phyloP scores from a whole-genome alignment of 73 alveolate species.

The Stentor coeruleus region DNA sequence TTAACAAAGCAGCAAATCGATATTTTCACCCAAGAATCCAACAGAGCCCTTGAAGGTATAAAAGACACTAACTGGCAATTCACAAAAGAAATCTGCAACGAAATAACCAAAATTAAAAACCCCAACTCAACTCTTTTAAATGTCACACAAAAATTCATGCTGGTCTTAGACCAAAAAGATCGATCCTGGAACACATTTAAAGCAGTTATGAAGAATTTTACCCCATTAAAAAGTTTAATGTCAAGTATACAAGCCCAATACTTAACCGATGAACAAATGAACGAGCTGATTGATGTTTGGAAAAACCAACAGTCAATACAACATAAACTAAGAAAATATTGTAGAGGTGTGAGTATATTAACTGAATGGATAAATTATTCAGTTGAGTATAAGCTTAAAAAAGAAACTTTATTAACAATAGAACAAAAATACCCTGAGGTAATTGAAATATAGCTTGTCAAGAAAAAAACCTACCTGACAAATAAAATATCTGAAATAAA shows the following conservation, averaged over 20 bases:
- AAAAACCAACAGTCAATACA: neutral
- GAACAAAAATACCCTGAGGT: neutral
- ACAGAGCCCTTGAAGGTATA: constrained; percentile 22
- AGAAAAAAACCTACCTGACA: neutral
- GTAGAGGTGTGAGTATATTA: neutral
- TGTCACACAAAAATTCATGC: neutral
- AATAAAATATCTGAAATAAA: constrained; percentile 9
- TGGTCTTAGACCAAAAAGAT: constrained; percentile 17
- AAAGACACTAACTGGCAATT: constrained; percentile 24
- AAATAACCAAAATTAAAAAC: neutral
- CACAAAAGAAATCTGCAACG: constrained; percentile 15
- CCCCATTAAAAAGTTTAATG: constrained; percentile 10
- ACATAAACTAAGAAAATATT: neutral
- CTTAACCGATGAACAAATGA: constrained; percentile 10
- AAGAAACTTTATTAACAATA: neutral
- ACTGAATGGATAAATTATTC: neutral
- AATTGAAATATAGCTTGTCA: too few relatives aligned
- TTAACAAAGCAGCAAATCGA: constrained; percentile 16
- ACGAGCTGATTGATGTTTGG: neutral
- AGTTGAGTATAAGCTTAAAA: constrained; percentile 13
- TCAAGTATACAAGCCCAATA: neutral
- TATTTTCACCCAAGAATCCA: constrained; percentile 4
- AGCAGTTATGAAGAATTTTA: constrained; percentile 3
- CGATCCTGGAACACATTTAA: constrained; percentile 9
- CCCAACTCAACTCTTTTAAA: neutral